Base-by-base conservation (phyloP, 345 rosid species). In the Heritiera littoralis region DNA sequence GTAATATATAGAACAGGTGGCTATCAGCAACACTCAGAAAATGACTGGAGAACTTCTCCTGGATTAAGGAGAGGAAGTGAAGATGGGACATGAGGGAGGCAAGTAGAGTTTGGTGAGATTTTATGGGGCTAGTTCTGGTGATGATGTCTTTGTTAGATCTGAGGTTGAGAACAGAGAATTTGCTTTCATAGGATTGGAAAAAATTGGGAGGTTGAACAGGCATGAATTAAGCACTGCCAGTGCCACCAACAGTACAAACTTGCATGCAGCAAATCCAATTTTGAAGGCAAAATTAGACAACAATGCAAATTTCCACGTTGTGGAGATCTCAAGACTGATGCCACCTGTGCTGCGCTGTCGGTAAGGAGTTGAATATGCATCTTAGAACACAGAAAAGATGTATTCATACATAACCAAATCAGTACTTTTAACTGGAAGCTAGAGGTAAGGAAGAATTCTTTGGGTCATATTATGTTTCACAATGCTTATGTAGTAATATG, bases 61-160 rank as follows among this genome's bases (percentile, higher is more conserved):
- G 35, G 97, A 92, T 35, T 91, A 92, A 2, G 93, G 92, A 2
- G 92, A 89, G 65, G 86, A 82, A 7, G 0, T 88, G 40, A 79
- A 78, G 80, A 89, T 93, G 91, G 94, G 95, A 51, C 80, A 68
- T 4, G 83, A 63, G 20, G 91, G 84, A 13, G 89, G 88, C 15
- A 78, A 79, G 2, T 90, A 93, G 95, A 89, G 80, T 51, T 83
- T 85, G 0, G 89, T 90, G 54, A 85, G 46, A 71, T 93, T 93
- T 66, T 8, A 49, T 23, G 83, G 87, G n/a, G 80, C 80, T 9
- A 35, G 51, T n/a, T 45, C 3, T 0, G 91, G 86, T 14, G 80
- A 80, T 48, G 45, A 56, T 3, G 79, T 78, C 0, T 40, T 67
- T 1, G 74, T 90, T n/a, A 81, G 81, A 49, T 90, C 94, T 9